Conservation (phyloP, 345 rosid genomes). For the Kernera saxatilis region DNA sequence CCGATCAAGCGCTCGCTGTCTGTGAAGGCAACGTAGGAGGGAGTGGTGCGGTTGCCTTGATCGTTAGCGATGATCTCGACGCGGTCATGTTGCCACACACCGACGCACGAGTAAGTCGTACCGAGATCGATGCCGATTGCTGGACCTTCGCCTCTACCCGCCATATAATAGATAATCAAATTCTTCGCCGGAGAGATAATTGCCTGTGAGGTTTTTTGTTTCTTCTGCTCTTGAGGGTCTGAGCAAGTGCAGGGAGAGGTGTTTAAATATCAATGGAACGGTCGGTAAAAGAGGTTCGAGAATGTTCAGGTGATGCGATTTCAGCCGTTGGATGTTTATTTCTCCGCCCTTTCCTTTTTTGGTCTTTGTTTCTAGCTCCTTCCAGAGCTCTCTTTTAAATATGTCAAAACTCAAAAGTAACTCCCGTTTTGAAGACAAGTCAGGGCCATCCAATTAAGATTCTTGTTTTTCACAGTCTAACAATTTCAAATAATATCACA, state of each 20-base stretch:
- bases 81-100: slow-evolving; percentile 74
- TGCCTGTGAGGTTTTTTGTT: not conserved
- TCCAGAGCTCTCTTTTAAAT: slow-evolving; percentile 7
- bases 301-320: slow-evolving; percentile 4
- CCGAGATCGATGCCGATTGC: slow-evolving; percentile 32
- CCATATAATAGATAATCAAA: slow-evolving; percentile 16
- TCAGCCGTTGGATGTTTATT: slow-evolving; percentile 26
- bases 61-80: slow-evolving; percentile 71
- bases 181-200: not conserved
- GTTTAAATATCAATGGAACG: not conserved
- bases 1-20: slow-evolving; percentile 59
- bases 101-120: slow-evolving; percentile 45
- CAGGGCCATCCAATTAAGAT: not conserved
- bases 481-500: too few species aligned
- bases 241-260: not conserved
- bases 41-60: slow-evolving; percentile 70
- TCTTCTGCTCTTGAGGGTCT: not conserved
- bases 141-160: slow-evolving; percentile 34
- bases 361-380: slow-evolving; percentile 17
- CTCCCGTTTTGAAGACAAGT: not conserved
- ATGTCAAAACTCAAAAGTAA: not conserved
- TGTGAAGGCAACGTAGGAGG: slow-evolving; percentile 60
- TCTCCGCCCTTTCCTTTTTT: not conserved
- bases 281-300: slow-evolving; percentile 23
- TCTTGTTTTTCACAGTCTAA: not conserved